phyloP scores from a whole-genome alignment of 1,284 basidiomycete species.

The Xanthoconium separans region DNA sequence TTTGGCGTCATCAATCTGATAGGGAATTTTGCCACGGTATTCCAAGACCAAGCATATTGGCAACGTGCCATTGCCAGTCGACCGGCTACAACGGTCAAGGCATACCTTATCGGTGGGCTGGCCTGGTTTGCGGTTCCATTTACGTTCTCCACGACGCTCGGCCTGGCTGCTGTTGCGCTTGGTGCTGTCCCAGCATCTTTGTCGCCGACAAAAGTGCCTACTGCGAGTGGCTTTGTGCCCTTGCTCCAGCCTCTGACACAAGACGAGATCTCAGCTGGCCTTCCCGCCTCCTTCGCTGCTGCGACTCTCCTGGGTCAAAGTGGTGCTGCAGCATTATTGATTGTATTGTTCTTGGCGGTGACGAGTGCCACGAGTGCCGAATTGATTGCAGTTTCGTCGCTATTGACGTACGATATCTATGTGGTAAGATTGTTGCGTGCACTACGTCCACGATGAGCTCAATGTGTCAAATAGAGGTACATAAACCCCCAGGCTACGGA shows the following conservation, averaged over 20 bases:
- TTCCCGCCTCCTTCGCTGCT: slow-evolving; percentile 81
- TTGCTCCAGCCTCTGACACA: slow-evolving; percentile 58
- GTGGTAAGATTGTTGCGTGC: slow-evolving; percentile 41
- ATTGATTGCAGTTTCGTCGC: slow-evolving; percentile 81
- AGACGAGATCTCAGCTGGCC: slow-evolving; percentile 76
- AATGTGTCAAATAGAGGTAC: slow-evolving; percentile 43
- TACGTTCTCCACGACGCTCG: slow-evolving; percentile 77
- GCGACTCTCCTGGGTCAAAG: slow-evolving; percentile 75
- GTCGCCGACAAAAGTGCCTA: slow-evolving; percentile 21
- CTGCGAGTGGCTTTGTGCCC: slow-evolving; percentile 53
- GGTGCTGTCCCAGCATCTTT: slow-evolving; percentile 28
- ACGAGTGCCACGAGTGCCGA: slow-evolving; percentile 88
- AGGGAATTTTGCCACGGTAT: slow-evolving; percentile 82
- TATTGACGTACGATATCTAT: slow-evolving; percentile 83
- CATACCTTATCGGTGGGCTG: slow-evolving; percentile 86
- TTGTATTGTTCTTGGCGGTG: slow-evolving; percentile 80
- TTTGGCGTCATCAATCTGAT: slow-evolving; percentile 89
- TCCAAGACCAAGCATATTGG: slow-evolving; percentile 77
- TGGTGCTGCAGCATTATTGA: slow-evolving; percentile 69
- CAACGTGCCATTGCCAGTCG: slow-evolving; percentile 87
- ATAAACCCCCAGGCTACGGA: slow-evolving; percentile 62
- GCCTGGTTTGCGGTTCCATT: slow-evolving; percentile 89
- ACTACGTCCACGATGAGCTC: background rate
- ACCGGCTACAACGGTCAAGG: slow-evolving; percentile 83
- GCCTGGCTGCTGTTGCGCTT: slow-evolving; percentile 79